These are phyloP conservation scores for Trypanosoma caninum DNA, from an alignment of 208 protist genomes.

Conservation along the genomic window DNA sequence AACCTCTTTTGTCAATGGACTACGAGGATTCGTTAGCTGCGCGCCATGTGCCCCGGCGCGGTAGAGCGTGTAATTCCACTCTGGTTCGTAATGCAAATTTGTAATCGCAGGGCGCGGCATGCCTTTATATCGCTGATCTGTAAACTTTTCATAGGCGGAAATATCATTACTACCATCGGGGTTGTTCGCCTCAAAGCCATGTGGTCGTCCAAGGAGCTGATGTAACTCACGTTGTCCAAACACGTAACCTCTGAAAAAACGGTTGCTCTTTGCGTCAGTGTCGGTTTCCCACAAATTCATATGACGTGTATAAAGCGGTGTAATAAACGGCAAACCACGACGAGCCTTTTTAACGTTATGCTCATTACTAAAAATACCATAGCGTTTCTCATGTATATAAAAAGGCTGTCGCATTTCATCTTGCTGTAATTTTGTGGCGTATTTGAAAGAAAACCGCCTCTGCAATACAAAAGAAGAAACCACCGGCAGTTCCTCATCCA, in stretches of 20 bases:
- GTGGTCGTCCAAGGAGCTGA: constrained; percentile 63
- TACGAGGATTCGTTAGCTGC: constrained; percentile 59
- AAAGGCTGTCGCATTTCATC: constrained; percentile 77
- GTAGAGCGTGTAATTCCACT: constrained; percentile 80
- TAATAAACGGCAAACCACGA: constrained; percentile 70
- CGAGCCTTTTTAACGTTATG: constrained; percentile 63
- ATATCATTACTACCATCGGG: constrained; percentile 49
- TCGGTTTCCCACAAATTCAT: constrained; percentile 87
- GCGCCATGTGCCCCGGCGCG: constrained; percentile 49
- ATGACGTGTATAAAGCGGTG: constrained; percentile 72
- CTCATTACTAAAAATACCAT: constrained; percentile 84
- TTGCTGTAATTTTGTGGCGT: constrained; percentile 72
- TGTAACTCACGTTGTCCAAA: constrained; percentile 77
- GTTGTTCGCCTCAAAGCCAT: constrained; percentile 66
- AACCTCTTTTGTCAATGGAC: constrained; percentile 58
- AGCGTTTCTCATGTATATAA: constrained; percentile 85
- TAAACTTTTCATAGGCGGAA: constrained; percentile 66
- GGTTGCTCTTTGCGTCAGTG: constrained; percentile 83
- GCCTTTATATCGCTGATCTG: constrained; percentile 76
- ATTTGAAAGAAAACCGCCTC: constrained; percentile 84
- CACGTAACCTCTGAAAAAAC: constrained; percentile 78
- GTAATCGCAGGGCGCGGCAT: constrained; percentile 59
- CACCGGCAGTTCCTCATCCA: constrained; percentile 6
- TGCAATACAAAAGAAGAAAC: constrained; percentile 27
- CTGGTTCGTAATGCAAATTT: constrained; percentile 82